These are phyloP conservation scores for Calophaca sinica DNA, from an alignment of 306 rosid genomes.

Conservation along the genomic window DNA sequence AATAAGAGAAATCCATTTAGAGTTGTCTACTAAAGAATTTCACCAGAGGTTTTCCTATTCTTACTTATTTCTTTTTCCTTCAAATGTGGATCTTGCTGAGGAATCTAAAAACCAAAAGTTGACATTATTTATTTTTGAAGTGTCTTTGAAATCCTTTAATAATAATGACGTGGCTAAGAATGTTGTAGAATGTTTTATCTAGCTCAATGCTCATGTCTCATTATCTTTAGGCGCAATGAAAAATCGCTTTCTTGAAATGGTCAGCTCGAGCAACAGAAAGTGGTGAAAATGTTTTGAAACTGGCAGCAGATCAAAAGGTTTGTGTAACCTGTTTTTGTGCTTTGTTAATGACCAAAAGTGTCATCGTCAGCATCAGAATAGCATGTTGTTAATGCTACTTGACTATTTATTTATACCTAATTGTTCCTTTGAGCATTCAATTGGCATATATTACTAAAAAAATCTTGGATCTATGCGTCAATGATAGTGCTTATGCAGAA, in stretches of 20 bases:
- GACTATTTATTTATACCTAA: slow-evolving; percentile 47
- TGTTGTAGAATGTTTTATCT: slow-evolving; percentile 42
- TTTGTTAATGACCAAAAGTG: slow-evolving; percentile 37
- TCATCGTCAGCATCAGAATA: slow-evolving; percentile 42
- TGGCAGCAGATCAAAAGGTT: slow-evolving; percentile 97
- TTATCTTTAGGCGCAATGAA: slow-evolving; percentile 64
- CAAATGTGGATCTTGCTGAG: slow-evolving; percentile 6
- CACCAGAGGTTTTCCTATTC: neutral
- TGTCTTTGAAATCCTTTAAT: slow-evolving; percentile 19
- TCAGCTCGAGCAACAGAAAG: slow-evolving; percentile 83
- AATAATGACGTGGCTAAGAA: slow-evolving; percentile 16
- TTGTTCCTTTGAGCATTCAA: neutral
- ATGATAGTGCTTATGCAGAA: neutral
- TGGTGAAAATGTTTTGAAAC: slow-evolving; percentile 75
- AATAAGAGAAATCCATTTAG: slow-evolving; percentile 1
- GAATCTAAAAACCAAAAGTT: slow-evolving; percentile 21
- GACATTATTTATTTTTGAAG: slow-evolving; percentile 37
- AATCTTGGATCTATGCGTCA: neutral
- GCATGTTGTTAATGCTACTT: slow-evolving; percentile 44
- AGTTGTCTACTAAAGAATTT: slow-evolving; percentile 28
- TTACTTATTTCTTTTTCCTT: neutral
- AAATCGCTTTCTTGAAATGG: slow-evolving; percentile 83
- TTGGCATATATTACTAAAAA: neutral
- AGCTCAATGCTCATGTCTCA: slow-evolving; percentile 32
- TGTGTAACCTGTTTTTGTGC: slow-evolving; percentile 49